A percentile compares a stretch with the other conserved stretches of the same genome.
Conservation (phyloP, 805 yeast genomes). For the Ogataea trehalophila region DNA sequence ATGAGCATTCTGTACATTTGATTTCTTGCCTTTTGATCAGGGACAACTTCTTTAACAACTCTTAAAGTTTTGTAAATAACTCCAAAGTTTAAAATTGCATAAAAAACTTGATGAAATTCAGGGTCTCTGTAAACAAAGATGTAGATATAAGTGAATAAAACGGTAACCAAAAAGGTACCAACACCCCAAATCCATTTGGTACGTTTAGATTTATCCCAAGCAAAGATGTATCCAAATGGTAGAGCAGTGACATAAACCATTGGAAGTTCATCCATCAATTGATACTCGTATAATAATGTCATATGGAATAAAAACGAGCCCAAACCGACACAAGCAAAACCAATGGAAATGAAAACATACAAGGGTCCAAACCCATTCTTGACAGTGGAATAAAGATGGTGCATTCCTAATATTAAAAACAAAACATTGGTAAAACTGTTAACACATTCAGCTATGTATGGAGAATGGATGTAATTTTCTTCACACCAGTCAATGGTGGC, state of each 20-base stretch:
- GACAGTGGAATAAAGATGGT: constrained; percentile 48
- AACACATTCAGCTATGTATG: constrained; percentile 83
- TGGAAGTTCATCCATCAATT: constrained; percentile 90
- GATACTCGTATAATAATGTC: constrained; percentile 88
- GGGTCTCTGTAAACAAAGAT: constrained; percentile 70
- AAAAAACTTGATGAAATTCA: constrained; percentile 81
- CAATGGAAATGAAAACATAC: constrained; percentile 66
- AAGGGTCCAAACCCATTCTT: constrained; percentile 62
- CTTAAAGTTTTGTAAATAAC: constrained; percentile 56
- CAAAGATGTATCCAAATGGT: constrained; percentile 51
- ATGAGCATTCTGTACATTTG: constrained; percentile 25
- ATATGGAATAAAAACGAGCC: constrained; percentile 96
- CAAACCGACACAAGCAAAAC: constrained; percentile 84
- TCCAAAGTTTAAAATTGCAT: constrained; percentile 70
- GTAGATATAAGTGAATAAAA: constrained; percentile 61
- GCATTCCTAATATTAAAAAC: constrained; percentile 28
- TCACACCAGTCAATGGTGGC: constrained; percentile 99
- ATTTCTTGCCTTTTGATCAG: constrained; percentile 16
- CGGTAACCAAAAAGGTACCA: constrained; percentile 29
- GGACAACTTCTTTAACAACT: constrained; percentile 20
- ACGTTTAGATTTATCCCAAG: constrained; percentile 24
- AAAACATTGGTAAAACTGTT: constrained; percentile 73
- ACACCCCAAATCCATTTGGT: constrained; percentile 17
- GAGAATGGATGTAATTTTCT: constrained; percentile 86
- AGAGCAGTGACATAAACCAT: constrained; percentile 98